Evolutionary conservation across 305 asterid genomes (phyloP).

Genomic region (Fraxinus paxiana): DNA sequence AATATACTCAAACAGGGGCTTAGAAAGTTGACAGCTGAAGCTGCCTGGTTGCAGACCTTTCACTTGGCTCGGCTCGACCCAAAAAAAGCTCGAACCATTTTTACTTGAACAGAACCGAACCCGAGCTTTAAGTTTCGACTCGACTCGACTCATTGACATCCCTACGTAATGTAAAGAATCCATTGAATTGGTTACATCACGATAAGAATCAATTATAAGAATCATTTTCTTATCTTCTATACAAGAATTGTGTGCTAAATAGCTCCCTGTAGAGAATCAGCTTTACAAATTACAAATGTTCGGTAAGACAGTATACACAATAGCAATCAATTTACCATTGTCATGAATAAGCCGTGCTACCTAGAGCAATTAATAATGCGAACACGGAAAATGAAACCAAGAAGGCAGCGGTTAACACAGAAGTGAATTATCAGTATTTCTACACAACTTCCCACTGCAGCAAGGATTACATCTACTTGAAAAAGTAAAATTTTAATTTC

Average conservation of each 20-base stretch:
- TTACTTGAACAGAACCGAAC: too few species aligned
- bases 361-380: neutral
- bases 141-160: too few species aligned
- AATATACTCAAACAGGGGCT: too few species aligned
- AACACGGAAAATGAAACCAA: neutral
- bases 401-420: neutral
- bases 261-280: neutral
- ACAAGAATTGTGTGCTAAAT: neutral
- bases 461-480: neutral
- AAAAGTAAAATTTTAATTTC: neutral
- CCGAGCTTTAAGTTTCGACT: too few species aligned
- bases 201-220: too few species aligned
- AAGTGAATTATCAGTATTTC: neutral
- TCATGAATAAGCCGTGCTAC: neutral
- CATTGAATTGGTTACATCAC: too few species aligned
- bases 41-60: too few species aligned
- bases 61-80: too few species aligned
- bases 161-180: too few species aligned
- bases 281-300: neutral
- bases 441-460: neutral
- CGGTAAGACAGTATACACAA: neutral
- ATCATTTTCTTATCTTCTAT: too few species aligned
- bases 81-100: too few species aligned
- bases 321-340: neutral
- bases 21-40: too few species aligned